Evolutionary conservation across 768 basidiomycete species (phyloP).

Genomic region (Mycena leptocephala): DNA sequence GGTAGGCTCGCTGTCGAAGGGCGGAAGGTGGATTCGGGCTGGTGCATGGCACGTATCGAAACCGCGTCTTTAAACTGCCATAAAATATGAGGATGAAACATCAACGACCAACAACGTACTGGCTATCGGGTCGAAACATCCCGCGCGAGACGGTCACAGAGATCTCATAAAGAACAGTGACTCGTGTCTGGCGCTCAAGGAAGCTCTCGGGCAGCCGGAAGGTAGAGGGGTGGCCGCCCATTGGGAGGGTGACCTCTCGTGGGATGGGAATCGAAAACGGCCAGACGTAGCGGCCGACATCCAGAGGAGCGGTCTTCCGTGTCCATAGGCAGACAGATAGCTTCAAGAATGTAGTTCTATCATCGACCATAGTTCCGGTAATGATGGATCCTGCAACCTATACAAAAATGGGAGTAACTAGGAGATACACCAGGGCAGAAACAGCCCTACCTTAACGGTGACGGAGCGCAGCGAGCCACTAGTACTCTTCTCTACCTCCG

Average conservation of each 20-base stretch:
- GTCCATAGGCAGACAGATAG: not conserved
- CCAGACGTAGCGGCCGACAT: not conserved
- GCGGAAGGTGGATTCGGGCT: not conserved
- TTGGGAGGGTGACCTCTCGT: not conserved
- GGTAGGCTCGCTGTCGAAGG: constrained; percentile 12
- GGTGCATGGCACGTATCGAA: constrained; percentile 19
- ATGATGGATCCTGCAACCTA: constrained; percentile 9
- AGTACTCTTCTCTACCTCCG: not conserved
- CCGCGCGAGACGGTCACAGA: not conserved
- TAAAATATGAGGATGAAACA: not conserved
- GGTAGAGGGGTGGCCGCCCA: not conserved
- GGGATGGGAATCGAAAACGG: constrained; percentile 18
- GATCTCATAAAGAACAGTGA: constrained; percentile 11
- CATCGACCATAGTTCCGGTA: not conserved
- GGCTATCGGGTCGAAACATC: not conserved
- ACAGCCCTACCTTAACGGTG: not conserved
- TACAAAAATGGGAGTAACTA: no score
- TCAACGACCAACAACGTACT: not conserved
- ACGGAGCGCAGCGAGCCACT: not conserved
- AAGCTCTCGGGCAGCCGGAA: constrained; percentile 12
- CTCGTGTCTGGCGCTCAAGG: constrained; percentile 7
- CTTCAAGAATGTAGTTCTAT: not conserved
- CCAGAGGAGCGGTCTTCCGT: not conserved
- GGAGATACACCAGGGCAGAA: no score
- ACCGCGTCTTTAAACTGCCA: constrained; percentile 2